phyloP scores from a whole-genome alignment of 1,284 basidiomycete genomes.

The Marasmius sp. region DNA sequence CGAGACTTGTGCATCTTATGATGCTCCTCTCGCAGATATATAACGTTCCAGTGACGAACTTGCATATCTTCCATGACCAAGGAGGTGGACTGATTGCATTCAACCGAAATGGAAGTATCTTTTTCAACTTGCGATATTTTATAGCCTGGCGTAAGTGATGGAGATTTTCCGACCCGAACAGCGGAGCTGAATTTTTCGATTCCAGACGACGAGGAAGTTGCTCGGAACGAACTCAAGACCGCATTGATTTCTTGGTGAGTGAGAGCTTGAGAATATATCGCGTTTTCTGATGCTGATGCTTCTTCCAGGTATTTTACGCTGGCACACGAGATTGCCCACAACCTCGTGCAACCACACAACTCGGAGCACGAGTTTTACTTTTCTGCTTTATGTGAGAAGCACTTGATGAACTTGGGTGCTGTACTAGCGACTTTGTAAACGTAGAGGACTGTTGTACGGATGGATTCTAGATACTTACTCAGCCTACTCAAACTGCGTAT shows the following conservation, averaged over 20 bases:
- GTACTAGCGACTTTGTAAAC: background rate
- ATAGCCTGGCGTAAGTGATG: constrained; percentile 80
- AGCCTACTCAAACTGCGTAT: background rate
- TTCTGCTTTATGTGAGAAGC: constrained; percentile 81
- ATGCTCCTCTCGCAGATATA: constrained; percentile 59
- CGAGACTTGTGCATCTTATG: constrained; percentile 71
- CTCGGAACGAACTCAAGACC: constrained; percentile 53
- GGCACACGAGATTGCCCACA: constrained; percentile 91
- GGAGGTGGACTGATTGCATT: constrained; percentile 88
- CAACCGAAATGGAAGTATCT: constrained; percentile 88
- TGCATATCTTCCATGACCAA: constrained; percentile 89
- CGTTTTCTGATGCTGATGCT: background rate
- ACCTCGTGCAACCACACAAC: constrained; percentile 76
- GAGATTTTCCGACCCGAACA: background rate
- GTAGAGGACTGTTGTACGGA: background rate
- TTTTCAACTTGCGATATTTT: constrained; percentile 87
- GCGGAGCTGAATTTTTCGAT: constrained; percentile 4
- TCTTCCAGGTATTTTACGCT: constrained; percentile 81
- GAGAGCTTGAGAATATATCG: background rate
- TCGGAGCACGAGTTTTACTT: constrained; percentile 94
- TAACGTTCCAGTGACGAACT: constrained; percentile 60
- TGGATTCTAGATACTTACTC: background rate
- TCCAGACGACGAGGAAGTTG: constrained; percentile 72
- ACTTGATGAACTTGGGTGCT: constrained; percentile 33
- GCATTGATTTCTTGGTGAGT: constrained; percentile 80